Conservation (phyloP, 2,329 filamentous ascomycete species). For the Diplodia intermedia region DNA sequence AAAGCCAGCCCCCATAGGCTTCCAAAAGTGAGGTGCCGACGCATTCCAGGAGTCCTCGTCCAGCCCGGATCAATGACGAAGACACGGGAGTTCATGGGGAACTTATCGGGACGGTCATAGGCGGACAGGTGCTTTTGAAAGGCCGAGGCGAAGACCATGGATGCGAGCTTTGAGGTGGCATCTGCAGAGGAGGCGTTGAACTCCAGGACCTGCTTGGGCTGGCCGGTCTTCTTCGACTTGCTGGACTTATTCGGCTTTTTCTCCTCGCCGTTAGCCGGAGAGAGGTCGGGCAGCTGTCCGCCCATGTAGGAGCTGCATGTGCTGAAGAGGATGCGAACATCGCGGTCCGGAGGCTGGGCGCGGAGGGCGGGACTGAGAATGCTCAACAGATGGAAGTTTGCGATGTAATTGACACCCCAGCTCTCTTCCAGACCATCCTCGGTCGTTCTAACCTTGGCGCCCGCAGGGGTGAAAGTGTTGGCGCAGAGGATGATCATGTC, state of each 20-base stretch:
- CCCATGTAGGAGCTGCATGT: slow-evolving; percentile 90
- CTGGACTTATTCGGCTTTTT: slow-evolving; percentile 57
- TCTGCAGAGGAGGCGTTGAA: slow-evolving; percentile 56
- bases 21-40: slow-evolving; percentile 85
- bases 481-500: slow-evolving; percentile 93
- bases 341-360: slow-evolving; percentile 90
- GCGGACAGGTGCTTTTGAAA: slow-evolving; percentile 91
- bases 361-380: slow-evolving; percentile 90
- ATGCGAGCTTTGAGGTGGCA: slow-evolving; percentile 67
- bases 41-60: slow-evolving; percentile 83
- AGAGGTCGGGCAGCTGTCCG: slow-evolving; percentile 69
- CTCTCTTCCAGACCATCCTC: slow-evolving; percentile 83
- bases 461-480: slow-evolving; percentile 75
- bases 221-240: slow-evolving; percentile 33
- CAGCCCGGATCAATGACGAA: slow-evolving; percentile 87
- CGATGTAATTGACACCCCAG: slow-evolving; percentile 94
- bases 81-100: slow-evolving; percentile 82
- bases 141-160: slow-evolving; percentile 87
- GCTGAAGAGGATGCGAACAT: slow-evolving; percentile 85
- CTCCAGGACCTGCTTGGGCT: slow-evolving; percentile 39
- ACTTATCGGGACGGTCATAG: slow-evolving; percentile 82
- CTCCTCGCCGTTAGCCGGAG: slow-evolving; percentile 51
- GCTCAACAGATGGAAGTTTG: slow-evolving; percentile 92
- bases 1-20: slow-evolving; percentile 78
- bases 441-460: slow-evolving; percentile 66